Percentiles rank a stretch among this genome's conserved stretches.
Conservation (phyloP, 257 asterid genomes). For the Przewalskia tangutica region DNA sequence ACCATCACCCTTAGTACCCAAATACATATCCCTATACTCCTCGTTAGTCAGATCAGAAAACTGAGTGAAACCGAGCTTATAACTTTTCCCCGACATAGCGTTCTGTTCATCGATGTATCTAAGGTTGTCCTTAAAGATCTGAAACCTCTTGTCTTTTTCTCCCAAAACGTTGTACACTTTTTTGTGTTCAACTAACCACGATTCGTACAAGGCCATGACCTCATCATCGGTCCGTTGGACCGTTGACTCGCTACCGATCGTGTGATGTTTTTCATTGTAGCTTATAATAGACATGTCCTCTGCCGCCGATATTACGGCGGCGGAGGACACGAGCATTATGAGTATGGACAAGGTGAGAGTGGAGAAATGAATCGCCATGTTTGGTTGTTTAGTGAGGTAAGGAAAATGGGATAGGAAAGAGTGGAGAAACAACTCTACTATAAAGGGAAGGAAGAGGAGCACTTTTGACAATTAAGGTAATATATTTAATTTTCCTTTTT, state of each 20-base stretch:
- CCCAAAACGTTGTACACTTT: slow-evolving; percentile 56
- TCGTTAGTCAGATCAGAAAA: slow-evolving; percentile 68
- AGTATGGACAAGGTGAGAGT: neutral
- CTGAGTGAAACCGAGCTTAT: slow-evolving; percentile 54
- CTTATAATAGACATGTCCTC: slow-evolving; percentile 56
- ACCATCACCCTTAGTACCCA: slow-evolving; percentile 36
- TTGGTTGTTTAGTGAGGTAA: neutral
- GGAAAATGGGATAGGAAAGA: neutral
- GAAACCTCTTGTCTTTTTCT: slow-evolving; percentile 55
- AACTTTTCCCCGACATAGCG: slow-evolving; percentile 31
- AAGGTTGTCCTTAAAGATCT: slow-evolving; percentile 62
- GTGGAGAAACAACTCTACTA: neutral
- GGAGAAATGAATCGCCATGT: slow-evolving; percentile 4
- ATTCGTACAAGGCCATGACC: slow-evolving; percentile 45
- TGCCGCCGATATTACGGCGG: slow-evolving; percentile 15
- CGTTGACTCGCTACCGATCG: neutral
- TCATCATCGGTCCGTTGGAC: slow-evolving; percentile 33
- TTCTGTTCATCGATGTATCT: slow-evolving; percentile 61
- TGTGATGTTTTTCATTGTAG: slow-evolving; percentile 26
- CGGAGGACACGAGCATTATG: neutral
- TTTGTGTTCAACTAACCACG: slow-evolving; percentile 58
- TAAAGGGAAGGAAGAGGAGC: neutral
- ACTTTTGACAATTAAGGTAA: neutral
- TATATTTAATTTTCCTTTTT: neutral
- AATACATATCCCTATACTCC: slow-evolving; percentile 47